These are phyloP conservation scores for Neofusicoccum laricinum DNA, from an alignment of 2,329 filamentous ascomycete species.

Conservation along the genomic window DNA sequence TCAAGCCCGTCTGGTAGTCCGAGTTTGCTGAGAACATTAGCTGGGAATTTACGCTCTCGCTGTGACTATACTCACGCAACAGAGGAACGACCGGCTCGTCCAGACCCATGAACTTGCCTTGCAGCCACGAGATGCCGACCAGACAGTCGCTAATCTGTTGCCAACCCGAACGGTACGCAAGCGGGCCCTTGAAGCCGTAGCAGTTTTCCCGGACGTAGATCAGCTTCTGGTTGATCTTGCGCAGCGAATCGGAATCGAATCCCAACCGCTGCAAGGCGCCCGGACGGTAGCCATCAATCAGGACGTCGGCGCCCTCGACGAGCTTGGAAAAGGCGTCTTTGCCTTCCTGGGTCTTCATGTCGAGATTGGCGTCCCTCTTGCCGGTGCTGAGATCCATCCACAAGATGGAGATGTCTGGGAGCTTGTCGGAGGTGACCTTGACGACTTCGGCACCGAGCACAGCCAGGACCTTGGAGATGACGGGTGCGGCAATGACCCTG, in stretches of 20 bases:
- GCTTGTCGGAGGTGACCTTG: slow-evolving; percentile 39
- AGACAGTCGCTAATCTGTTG: slow-evolving; percentile 46
- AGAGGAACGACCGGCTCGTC: slow-evolving; percentile 15
- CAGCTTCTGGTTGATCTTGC: slow-evolving; percentile 33
- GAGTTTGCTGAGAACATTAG: slow-evolving; percentile 2
- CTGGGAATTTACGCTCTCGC: neutral
- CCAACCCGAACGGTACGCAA: slow-evolving; percentile 49
- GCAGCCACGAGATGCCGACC: slow-evolving; percentile 11
- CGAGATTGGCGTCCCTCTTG: slow-evolving; percentile 47
- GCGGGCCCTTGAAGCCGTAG: slow-evolving; percentile 52
- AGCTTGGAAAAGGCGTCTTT: slow-evolving; percentile 39
- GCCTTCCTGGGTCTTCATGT: slow-evolving; percentile 42
- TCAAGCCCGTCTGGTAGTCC: slow-evolving; percentile 38
- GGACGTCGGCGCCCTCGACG: slow-evolving; percentile 49
- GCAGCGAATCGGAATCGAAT: slow-evolving; percentile 41
- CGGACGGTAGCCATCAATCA: slow-evolving; percentile 51
- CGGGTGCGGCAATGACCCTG: slow-evolving; percentile 49
- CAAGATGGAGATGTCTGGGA: slow-evolving; percentile 41
- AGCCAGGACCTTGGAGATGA: slow-evolving; percentile 42
- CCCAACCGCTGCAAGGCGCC: slow-evolving; percentile 48
- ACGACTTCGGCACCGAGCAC: slow-evolving; percentile 49
- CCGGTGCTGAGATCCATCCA: slow-evolving; percentile 51
- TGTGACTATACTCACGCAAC: neutral
- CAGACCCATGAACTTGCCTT: slow-evolving; percentile 7
- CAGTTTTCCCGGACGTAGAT: slow-evolving; percentile 53